Evolutionary conservation across 2,329 filamentous ascomycete species (phyloP).

Genomic region (Gaeumannomyces tritici): DNA sequence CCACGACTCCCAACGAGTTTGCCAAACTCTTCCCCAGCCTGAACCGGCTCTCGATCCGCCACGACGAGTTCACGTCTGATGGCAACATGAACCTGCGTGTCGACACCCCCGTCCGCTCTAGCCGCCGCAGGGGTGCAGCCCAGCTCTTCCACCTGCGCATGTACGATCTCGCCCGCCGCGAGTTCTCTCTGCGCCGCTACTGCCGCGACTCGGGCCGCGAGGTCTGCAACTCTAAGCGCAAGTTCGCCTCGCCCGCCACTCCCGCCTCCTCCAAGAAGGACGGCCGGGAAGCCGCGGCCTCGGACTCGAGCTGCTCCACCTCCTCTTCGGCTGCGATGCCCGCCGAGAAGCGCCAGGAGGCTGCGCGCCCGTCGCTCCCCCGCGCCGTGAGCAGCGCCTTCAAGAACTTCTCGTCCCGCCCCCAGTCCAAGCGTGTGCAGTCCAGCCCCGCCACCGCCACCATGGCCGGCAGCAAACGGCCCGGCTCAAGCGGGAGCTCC

Average conservation of each 20-base stretch:
- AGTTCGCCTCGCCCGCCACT: conserved; percentile 50
- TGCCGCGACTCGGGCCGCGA: conserved; percentile 88
- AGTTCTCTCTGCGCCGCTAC: conserved; percentile 87
- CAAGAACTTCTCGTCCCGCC: conserved; percentile 28
- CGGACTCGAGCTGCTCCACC: conserved; percentile 4
- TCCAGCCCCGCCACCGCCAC: conserved; percentile 20
- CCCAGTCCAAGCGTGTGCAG: conserved; percentile 24
- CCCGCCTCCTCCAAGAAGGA: conserved; percentile 33
- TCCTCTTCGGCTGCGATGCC: conserved; percentile 5
- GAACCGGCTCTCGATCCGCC: conserved; percentile 70
- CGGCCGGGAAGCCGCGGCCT: conserved; percentile 20
- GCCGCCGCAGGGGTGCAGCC: conserved; percentile 50
- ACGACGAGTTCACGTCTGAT: conserved; percentile 83
- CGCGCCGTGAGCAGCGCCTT: conserved; percentile 37
- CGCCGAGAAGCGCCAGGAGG: conserved; percentile 8
- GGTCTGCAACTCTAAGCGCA: conserved; percentile 75
- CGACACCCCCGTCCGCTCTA: conserved; percentile 62
- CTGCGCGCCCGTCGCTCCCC: conserved; percentile 27
- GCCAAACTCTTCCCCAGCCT: conserved; percentile 77
- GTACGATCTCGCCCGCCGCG: conserved; percentile 77
- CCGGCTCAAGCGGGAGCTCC: conserved; percentile 19
- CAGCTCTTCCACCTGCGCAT: conserved; percentile 90
- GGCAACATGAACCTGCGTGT: conserved; percentile 95
- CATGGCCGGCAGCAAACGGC: background rate
- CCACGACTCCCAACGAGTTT: conserved; percentile 76